Evolutionary conservation across 805 yeast species (phyloP).

Genomic region (Saturnispora zaruensis): DNA sequence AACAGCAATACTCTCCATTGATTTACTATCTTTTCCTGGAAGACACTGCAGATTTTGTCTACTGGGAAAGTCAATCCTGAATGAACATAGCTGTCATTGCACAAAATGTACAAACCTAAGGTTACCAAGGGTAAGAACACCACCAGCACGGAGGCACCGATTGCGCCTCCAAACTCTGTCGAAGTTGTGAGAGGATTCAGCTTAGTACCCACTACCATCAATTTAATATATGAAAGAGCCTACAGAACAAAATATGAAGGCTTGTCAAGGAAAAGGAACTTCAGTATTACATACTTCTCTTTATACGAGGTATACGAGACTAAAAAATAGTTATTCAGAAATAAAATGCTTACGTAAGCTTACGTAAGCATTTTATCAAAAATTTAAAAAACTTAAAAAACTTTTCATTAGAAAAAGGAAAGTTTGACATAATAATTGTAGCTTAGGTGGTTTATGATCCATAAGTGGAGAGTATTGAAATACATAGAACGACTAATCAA

Average conservation of each 20-base stretch:
- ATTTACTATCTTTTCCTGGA: constrained; percentile 13
- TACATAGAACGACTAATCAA: not conserved
- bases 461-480: not conserved
- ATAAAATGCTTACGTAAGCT: not conserved
- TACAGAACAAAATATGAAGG: not conserved
- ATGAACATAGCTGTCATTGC: constrained; percentile 51
- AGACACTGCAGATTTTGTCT: constrained; percentile 23
- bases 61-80: constrained; percentile 40
- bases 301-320: not conserved
- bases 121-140: constrained; percentile 60
- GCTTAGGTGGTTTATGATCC: not conserved
- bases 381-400: not conserved
- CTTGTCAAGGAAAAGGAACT: not conserved
- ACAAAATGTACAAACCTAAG: constrained; percentile 47
- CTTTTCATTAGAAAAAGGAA: not conserved
- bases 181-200: constrained; percentile 67
- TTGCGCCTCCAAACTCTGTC: constrained; percentile 68
- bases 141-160: constrained; percentile 64
- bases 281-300: not conserved
- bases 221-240: no score
- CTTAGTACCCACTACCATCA: constrained; percentile 9
- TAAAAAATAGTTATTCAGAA: not conserved
- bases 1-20: constrained; percentile 29
- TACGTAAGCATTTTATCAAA: not conserved
- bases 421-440: not conserved